Evolutionary conservation across 1,284 basidiomycete genomes (phyloP), one percentile per base, ranked within the genome.

Genomic region (Puccinia novopanici): DNA sequence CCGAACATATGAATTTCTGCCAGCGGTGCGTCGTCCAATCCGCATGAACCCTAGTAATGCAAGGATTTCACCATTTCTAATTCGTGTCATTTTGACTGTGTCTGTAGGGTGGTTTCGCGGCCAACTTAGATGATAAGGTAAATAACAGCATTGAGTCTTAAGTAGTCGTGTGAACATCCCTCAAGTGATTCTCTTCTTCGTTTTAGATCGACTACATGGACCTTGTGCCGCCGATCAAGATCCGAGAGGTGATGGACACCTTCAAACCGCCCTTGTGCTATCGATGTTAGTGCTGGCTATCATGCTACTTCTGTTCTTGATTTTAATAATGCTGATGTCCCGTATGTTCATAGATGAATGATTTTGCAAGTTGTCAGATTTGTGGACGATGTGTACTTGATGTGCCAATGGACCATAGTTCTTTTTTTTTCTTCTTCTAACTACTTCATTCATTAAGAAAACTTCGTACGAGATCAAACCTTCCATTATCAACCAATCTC

Each of bases 201-300:
- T 15, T 45, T 45, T 15, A 45, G 34, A 37, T 74, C n/a, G 72
- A 74, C 22, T 61, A 74, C 45, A 24, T 74, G 37, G 72, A 55
- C 22, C 57, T 74, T 37, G 72, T 61, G 24, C 57, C 74, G 10
- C 65, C 37, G 45, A 52, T 67, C 22, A 76, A 37, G 45, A 48
- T 76, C 24, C 57, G 74, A 10, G 59, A 50, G 0, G 74, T 65
- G 9, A 76, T 76, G 74, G n/a, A 76, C 48, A 9, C 74, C 2
- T 22, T 65, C 27, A 54, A 30, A 34, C 30, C 57, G 12, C 74
- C 74, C 6, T 17, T 76, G n/a, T 76, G 74, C 34, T 76, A 76
- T 54, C 59, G 48, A 4, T 76, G 74, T 76, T 3, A 65, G 74
- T 76, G 54, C 54, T 19, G 3, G 30, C 3, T 70, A 22, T 12